These are phyloP conservation scores for Gossypium sturtianum DNA, from an alignment of 345 rosid genomes.

Conservation along the genomic window DNA sequence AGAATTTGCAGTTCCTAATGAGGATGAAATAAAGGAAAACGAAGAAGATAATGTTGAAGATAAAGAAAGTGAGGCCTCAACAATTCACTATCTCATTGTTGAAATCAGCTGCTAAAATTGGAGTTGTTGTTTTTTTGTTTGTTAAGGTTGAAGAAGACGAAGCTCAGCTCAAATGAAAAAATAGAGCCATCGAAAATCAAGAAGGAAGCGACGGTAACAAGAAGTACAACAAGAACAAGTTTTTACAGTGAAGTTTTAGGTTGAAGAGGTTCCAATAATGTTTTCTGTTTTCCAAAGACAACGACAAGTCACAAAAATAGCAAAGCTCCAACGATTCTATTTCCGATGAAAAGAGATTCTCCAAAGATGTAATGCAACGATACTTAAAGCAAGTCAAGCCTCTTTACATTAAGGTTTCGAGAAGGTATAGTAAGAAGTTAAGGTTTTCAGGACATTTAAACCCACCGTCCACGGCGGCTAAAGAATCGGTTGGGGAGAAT, in stretches of 20 bases:
- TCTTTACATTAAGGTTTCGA: slow-evolving; percentile 72
- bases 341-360: slow-evolving; percentile 44
- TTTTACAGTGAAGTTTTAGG: slow-evolving; percentile 57
- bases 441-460: slow-evolving; percentile 19
- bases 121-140: slow-evolving; percentile 40
- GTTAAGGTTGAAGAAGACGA: slow-evolving; percentile 58
- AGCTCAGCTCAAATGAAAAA: slow-evolving; percentile 21
- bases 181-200: slow-evolving; percentile 8
- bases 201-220: slow-evolving; percentile 18
- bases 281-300: slow-evolving; percentile 74
- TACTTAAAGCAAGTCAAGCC: slow-evolving; percentile 92
- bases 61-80: slow-evolving; percentile 10
- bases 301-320: slow-evolving; percentile 38
- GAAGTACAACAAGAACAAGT: slow-evolving; percentile 29
- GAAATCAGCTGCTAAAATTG: slow-evolving; percentile 76
- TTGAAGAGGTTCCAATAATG: slow-evolving; percentile 65
- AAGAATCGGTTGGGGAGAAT: slow-evolving; percentile 9
- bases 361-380: slow-evolving; percentile 61
- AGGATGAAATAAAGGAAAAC: slow-evolving; percentile 34
- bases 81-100: slow-evolving; percentile 53
- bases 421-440: slow-evolving; percentile 61
- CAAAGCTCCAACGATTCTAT: slow-evolving; percentile 28
- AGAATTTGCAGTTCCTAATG: slow-evolving; percentile 60
- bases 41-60: slow-evolving; percentile 14
- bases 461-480: slow-evolving; percentile 15